Percentiles rank a stretch among this genome's conserved stretches.
These are phyloP conservation scores for Populus ilicifolia DNA, from an alignment of 345 rosid species.

Conservation along the genomic window DNA sequence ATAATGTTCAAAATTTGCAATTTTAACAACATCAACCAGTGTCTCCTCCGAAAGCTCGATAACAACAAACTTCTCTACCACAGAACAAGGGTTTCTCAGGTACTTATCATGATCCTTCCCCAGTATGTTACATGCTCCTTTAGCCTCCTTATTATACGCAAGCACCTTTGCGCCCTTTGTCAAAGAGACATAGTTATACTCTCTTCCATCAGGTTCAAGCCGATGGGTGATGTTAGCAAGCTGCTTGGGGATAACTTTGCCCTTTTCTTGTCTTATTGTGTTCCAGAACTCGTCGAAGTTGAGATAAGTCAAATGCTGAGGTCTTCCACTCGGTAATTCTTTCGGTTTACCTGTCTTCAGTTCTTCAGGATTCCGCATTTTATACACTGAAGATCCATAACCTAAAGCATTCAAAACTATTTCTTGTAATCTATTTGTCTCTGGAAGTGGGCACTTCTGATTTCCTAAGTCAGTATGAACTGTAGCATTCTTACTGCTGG, in stretches of 20 bases:
- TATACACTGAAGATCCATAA: constrained; percentile 42
- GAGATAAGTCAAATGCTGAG: constrained; percentile 40
- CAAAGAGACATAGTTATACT: constrained; percentile 80
- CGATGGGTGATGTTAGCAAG: constrained; percentile 65
- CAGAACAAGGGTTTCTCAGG: constrained; percentile 84
- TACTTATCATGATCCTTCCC: constrained; percentile 81
- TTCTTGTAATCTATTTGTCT: constrained; percentile 41
- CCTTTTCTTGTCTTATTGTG: constrained; percentile 44
- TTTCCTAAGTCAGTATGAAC: constrained; percentile 30
- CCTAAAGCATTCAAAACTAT: constrained; percentile 44
- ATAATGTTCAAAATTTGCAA: constrained; percentile 86
- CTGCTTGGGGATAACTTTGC: constrained; percentile 30
- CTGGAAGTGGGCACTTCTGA: constrained; percentile 33
- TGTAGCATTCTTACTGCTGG: constrained; percentile 27
- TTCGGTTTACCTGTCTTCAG: constrained; percentile 16
- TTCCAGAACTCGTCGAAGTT: constrained; percentile 60
- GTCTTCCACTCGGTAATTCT: constrained; percentile 23
- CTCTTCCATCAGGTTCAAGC: constrained; percentile 79
- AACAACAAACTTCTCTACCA: constrained; percentile 62
- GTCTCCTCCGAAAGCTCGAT: constrained; percentile 87
- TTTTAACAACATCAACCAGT: constrained; percentile 75
- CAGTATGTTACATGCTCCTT: constrained; percentile 81
- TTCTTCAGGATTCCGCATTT: constrained; percentile 31
- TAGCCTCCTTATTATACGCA: constrained; percentile 80
- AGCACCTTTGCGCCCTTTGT: constrained; percentile 84